Conservation (phyloP, 2,329 filamentous ascomycete genomes). For the Ceratocystiopsis sp. region DNA sequence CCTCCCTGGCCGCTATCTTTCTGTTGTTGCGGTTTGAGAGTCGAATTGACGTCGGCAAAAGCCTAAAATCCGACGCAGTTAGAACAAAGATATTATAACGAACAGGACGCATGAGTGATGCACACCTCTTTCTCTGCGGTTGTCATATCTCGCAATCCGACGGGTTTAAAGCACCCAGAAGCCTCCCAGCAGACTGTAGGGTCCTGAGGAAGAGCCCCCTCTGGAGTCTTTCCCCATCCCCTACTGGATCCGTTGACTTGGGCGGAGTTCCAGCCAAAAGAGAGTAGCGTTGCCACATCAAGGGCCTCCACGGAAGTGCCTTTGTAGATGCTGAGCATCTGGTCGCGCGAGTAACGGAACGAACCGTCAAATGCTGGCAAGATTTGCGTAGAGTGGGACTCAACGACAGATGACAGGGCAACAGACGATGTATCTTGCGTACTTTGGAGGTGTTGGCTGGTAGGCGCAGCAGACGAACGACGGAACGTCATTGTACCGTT, state of each 20-base stretch:
- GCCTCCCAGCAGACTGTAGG: conserved; percentile 88
- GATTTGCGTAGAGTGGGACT: conserved; percentile 16
- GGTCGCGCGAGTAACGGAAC: conserved; percentile 58
- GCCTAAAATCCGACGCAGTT: conserved; percentile 28
- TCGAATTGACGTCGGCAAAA: conserved; percentile 85
- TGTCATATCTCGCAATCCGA: conserved; percentile 56
- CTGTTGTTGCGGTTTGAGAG: conserved; percentile 68
- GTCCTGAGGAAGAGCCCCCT: conserved; percentile 57
- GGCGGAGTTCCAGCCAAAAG: conserved; percentile 64
- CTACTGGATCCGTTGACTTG: conserved; percentile 47
- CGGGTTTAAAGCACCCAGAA: conserved; percentile 49
- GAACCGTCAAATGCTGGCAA: conserved; percentile 28
- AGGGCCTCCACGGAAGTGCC: conserved; percentile 24
- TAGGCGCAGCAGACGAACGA: conserved; percentile 42
- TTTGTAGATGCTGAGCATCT: conserved; percentile 60
- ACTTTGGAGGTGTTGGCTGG: conserved; percentile 13
- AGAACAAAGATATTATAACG: too few species aligned
- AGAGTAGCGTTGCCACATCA: conserved; percentile 50
- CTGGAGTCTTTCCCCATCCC: conserved; percentile 63
- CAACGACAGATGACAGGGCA: conserved; percentile 12
- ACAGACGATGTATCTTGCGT: too few species aligned
- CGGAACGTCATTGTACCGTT: conserved; percentile 50
- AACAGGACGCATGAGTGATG: conserved; percentile 7
- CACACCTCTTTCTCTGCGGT: conserved; percentile 42
- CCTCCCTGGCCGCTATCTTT: conserved; percentile 34